Evolutionary conservation across 768 basidiomycete species (phyloP).

Genomic region (Termitomyces bulborhizus): DNA sequence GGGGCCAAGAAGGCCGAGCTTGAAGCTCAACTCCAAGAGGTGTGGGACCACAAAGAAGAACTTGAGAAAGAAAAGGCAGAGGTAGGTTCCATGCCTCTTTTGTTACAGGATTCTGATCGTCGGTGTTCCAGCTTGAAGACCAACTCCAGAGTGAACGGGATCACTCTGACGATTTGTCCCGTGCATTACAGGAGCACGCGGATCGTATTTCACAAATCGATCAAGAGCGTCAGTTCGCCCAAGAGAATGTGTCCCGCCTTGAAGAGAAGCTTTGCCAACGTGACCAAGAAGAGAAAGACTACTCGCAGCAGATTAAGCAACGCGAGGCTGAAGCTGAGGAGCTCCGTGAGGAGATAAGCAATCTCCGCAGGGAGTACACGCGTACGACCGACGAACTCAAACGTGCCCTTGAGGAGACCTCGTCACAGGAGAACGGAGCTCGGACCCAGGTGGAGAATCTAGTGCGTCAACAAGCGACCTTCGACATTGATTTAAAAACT

Average conservation of each 20-base stretch:
- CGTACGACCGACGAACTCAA: constrained; percentile 44
- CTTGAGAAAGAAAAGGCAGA: constrained; percentile 51
- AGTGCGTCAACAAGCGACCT: constrained; percentile 48
- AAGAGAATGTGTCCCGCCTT: constrained; percentile 48
- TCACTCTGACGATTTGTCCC: constrained; percentile 39
- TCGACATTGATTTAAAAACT: constrained; percentile 42
- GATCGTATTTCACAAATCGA: constrained; percentile 44
- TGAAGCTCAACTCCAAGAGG: constrained; percentile 48
- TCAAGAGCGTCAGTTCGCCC: constrained; percentile 48
- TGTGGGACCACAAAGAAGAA: constrained; percentile 44
- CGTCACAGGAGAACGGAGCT: constrained; percentile 39
- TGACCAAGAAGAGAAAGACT: constrained; percentile 49
- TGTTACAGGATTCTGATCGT: background rate
- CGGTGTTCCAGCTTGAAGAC: constrained; percentile 38
- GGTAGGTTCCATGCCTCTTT: constrained; percentile 27
- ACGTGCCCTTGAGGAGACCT: constrained; percentile 38
- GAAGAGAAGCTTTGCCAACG: constrained; percentile 52
- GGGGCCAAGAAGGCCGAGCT: constrained; percentile 52
- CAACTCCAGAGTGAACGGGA: constrained; percentile 50
- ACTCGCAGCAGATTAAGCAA: constrained; percentile 37
- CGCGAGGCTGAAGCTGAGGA: constrained; percentile 48
- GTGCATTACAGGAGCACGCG: constrained; percentile 47
- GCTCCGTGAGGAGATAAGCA: constrained; percentile 48
- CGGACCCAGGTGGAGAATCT: constrained; percentile 42
- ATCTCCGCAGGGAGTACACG: constrained; percentile 48